Conservation (phyloP, 2,329 filamentous ascomycete species). For the Ustulina deusta region DNA sequence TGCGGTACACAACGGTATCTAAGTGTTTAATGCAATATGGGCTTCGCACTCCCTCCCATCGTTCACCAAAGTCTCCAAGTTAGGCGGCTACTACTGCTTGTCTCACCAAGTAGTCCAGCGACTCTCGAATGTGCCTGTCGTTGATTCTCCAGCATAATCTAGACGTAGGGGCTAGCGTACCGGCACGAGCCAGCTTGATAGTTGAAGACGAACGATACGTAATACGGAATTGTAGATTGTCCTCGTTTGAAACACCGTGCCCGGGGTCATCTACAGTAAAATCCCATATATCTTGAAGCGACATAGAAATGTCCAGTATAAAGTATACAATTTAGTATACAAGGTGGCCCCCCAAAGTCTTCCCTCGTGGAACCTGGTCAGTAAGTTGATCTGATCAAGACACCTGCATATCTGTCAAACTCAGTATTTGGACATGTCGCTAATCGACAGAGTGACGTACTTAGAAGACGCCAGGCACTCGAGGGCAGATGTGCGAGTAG, state of each 20-base stretch:
- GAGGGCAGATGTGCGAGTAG: neutral
- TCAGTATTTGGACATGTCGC: neutral
- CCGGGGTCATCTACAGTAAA: neutral
- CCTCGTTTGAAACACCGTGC: neutral
- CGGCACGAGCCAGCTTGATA: neutral
- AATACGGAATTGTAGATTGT: neutral
- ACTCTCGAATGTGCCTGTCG: neutral
- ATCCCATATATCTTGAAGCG: neutral
- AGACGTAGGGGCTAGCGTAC: neutral
- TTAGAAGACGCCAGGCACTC: neutral
- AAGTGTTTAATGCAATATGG: neutral
- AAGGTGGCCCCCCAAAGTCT: neutral
- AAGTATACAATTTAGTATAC: neutral
- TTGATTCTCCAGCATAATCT: neutral
- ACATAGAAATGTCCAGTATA: neutral
- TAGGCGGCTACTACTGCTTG: neutral
- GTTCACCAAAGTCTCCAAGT: neutral
- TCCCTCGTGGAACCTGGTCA: neutral
- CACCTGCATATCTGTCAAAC: neutral
- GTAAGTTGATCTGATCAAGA: neutral
- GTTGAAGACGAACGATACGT: neutral
- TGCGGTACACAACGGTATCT: neutral
- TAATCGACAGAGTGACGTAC: neutral
- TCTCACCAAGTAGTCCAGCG: neutral
- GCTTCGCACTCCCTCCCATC: neutral